Evolutionary conservation across 176 grass and related monocot genomes (phyloP), one percentile per base, ranked within the genome.

Genomic region (Triticum turgidum): DNA sequence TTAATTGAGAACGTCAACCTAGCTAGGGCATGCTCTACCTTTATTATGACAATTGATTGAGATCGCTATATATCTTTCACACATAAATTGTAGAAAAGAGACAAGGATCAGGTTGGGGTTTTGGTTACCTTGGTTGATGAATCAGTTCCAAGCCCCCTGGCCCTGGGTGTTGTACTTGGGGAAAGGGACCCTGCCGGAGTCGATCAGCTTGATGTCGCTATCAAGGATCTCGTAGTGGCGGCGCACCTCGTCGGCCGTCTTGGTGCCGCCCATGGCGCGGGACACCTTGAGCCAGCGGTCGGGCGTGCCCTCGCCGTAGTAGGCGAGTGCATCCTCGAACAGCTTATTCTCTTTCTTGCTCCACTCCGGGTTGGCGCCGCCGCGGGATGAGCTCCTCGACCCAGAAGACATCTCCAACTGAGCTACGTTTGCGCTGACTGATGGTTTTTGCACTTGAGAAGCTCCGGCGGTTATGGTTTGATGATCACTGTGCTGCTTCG

Each of bases 251-350:
- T 99, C 97, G 0, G 89, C 92, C 0, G 94, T 91, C 90, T 82
- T 98, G 49, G 79, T 94, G 6, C 93, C 90, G 18, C 91, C 91
- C 72, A 98, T 87, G 74, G 90, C 90, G 6, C 90, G 89, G 17
- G 96, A 91, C 42, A 98, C 92, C 80, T 98, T 98, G 69, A 88
- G 86, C 93, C 93, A 98, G 65, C 90, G 93, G 71, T 98, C 93
- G 9, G 93, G 96, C 5, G 96, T 95, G 78, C 77, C 96, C 76
- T 95, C 87, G 45, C 89, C 84, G 6, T 94, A 94, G 66, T 79
- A 86, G 3, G 96, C 93, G 33, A 98, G 87, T 11, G 85, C 93
- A 75, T 93, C 83, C 85, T 98, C 96, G 27, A 54, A 54, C 51
- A 54, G 51, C 51, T 54, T 54, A 15, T 54, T 54, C 51, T 54